phyloP scores from a whole-genome alignment of 192 early-diverging fungal species.

The Coemansia sp. region DNA sequence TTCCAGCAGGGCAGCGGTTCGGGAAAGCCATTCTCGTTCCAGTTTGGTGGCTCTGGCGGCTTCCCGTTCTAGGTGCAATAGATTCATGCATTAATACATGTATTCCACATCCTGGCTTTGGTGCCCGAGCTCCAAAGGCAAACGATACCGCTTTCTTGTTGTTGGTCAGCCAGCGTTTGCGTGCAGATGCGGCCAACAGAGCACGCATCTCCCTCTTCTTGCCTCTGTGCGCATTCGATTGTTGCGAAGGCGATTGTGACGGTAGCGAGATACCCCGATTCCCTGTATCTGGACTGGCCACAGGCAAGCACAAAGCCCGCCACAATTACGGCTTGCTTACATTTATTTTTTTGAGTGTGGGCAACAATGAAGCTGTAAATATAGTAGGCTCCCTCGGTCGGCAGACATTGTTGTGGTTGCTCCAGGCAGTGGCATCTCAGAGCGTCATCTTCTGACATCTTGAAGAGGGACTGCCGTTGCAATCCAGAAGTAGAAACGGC shows the following conservation, averaged over 20 bases:
- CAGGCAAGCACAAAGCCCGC: neutral
- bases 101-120: neutral
- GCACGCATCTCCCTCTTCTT: neutral
- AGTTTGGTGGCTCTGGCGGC: constrained; percentile 49
- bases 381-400: neutral
- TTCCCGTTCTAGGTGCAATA: constrained; percentile 42
- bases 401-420: constrained; percentile 1
- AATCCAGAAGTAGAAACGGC: neutral
- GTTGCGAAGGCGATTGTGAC: neutral
- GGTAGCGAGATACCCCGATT: neutral
- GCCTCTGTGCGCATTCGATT: neutral
- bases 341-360: neutral
- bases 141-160: neutral
- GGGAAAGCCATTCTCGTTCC: constrained; percentile 48
- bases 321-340: neutral
- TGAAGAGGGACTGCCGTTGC: neutral
- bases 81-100: neutral
- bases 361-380: neutral
- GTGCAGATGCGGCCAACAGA: neutral
- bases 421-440: constrained; percentile 1
- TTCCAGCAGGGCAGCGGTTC: constrained; percentile 57
- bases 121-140: neutral
- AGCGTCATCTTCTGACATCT: neutral
- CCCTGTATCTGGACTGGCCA: neutral
- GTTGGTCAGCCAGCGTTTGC: neutral